Percentiles rank a stretch among this genome's conserved stretches.
phyloP scores from a whole-genome alignment of 805 yeast genomes.

The Yarrowia sp. region DNA sequence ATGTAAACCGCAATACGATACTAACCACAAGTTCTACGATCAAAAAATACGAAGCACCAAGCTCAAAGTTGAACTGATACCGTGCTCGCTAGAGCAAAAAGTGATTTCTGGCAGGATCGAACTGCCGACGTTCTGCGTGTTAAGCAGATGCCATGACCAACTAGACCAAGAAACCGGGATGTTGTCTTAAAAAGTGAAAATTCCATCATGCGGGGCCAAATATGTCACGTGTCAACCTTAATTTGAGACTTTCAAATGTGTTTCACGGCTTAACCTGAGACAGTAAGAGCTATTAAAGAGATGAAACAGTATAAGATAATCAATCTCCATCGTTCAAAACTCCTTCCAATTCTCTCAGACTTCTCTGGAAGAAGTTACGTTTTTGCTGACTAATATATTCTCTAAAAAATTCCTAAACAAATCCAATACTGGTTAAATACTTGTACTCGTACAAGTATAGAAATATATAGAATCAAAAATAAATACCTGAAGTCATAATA shows the following conservation, averaged over 20 bases:
- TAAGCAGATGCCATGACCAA: slow-evolving; percentile 99
- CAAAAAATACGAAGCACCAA: neutral
- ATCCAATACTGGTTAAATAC: too few species aligned
- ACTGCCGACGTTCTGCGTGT: slow-evolving; percentile 99
- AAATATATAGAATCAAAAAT: too few species aligned
- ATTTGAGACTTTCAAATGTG: neutral
- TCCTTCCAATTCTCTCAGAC: too few species aligned
- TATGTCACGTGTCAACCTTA: neutral
- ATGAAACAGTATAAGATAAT: too few species aligned
- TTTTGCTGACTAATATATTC: neutral
- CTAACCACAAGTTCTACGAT: too few species aligned
- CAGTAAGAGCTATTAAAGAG: too few species aligned
- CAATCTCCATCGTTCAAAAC: too few species aligned
- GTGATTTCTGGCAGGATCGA: slow-evolving; percentile 74
- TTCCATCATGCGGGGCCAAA: neutral
- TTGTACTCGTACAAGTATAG: too few species aligned
- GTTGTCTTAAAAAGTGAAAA: neutral
- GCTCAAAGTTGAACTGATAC: neutral
- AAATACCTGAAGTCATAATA: too few species aligned
- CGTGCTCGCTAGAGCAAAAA: neutral
- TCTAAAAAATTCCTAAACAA: too few species aligned
- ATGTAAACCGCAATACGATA: too few species aligned
- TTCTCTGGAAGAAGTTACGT: neutral
- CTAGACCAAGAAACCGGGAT: slow-evolving; percentile 65
- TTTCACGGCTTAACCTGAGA: too few species aligned